Base-by-base conservation (phyloP, 371 early-diverging fungal species). In the Dichotomocladium elegans region DNA sequence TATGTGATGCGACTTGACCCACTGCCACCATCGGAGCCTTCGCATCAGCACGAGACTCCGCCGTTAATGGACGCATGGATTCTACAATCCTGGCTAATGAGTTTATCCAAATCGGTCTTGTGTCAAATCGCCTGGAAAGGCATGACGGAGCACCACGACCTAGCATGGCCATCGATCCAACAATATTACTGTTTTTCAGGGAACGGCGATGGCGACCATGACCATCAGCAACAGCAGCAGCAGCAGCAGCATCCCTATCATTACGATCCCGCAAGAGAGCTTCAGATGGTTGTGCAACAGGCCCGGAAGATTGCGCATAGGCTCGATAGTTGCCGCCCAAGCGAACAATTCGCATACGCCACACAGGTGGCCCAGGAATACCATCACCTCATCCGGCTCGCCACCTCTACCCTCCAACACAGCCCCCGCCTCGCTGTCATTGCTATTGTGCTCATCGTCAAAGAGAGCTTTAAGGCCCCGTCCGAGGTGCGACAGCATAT, bases 401-500 rank as follows among this genome's bases (percentile, higher is more conserved):
- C 37, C 19, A 51, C 31, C 27, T 49, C 33, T 37, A 47, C 41
- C 14, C 55, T 50, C 26, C 58, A 54, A 42, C 26, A 47, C 12
- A 46, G 41, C 4, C 62, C 66, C 3, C 47, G 57, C 5, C 29
- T 59, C n/a, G 52, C 58, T 21, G 27, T 66, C 2, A 45, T 67
- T 42, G 64, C 57, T 7, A 22, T 74, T 1, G 45, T 70, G 25
- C 34, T 64, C 4, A 47, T 74, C 22, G 64, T 64, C 7, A 61
- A 67, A 29, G 59, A 68, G 35, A 50, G 58, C n/a, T 40, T 74
- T 8, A 40, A 41, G 15, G 60, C 70, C 12, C 66, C 74, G 10
- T 37, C 63, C 25, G 70, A 68, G 40, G 64, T 74, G 14, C 65
- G 70, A 17, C 70, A 68, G 24, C 70, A 74, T 55, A 27, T 70